These are phyloP conservation scores for Boletus rubescentipes DNA, from an alignment of 768 basidiomycete species.

Conservation along the genomic window DNA sequence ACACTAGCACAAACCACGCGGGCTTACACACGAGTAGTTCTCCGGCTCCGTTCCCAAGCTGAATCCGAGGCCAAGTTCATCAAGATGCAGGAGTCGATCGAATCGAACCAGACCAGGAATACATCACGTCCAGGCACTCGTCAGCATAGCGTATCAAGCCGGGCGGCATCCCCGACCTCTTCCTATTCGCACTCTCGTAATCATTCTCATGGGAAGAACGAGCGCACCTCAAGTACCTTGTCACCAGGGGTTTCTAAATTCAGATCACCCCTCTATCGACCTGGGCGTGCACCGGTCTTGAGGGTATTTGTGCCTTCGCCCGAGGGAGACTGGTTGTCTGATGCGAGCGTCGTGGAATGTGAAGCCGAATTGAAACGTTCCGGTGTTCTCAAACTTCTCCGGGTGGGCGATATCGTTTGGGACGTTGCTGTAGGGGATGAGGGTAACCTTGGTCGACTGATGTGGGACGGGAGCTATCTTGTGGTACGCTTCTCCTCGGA, in stretches of 20 bases:
- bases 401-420: slow-evolving; percentile 83
- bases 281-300: slow-evolving; percentile 71
- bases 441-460: slow-evolving; percentile 76
- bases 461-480: slow-evolving; percentile 89
- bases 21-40: slow-evolving; percentile 76
- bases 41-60: slow-evolving; percentile 76
- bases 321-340: slow-evolving; percentile 84
- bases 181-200: slow-evolving; percentile 35
- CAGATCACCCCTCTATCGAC: slow-evolving; percentile 69
- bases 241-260: slow-evolving; percentile 36
- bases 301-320: slow-evolving; percentile 84
- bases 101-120: not conserved
- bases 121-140: slow-evolving; percentile 20
- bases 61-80: slow-evolving; percentile 50
- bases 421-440: slow-evolving; percentile 85
- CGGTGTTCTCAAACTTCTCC: slow-evolving; percentile 53
- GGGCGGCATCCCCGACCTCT: slow-evolving; percentile 63
- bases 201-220: slow-evolving; percentile 40
- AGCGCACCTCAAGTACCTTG: slow-evolving; percentile 22
- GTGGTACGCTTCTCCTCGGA: slow-evolving; percentile 53
- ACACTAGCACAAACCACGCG: slow-evolving; percentile 61
- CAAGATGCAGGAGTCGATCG: slow-evolving; percentile 12
- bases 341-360: slow-evolving; percentile 77
- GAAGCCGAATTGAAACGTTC: slow-evolving; percentile 70
- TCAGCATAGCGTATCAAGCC: slow-evolving; percentile 51